Evolutionary conservation across 2,329 filamentous ascomycete genomes (phyloP).

Genomic region (Rugonectria rugulosa): DNA sequence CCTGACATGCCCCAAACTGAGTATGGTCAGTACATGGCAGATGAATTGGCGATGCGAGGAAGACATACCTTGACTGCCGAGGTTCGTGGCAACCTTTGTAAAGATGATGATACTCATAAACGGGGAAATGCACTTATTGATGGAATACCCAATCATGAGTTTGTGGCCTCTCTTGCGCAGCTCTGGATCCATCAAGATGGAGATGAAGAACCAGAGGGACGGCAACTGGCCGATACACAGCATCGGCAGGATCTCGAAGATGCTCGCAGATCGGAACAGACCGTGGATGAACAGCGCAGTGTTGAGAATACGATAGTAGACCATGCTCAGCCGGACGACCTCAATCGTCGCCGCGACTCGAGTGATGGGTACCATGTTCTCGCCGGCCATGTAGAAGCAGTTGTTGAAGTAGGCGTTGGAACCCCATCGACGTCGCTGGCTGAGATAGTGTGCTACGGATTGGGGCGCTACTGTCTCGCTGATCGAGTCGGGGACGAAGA

Average conservation of each 20-base stretch:
- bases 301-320: constrained; percentile 46
- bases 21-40: too few relatives aligned
- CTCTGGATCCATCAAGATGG: constrained; percentile 24
- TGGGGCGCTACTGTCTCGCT: constrained; percentile 46
- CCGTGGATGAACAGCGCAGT: constrained; percentile 39
- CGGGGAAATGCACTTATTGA: constrained; percentile 32
- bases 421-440: constrained; percentile 44
- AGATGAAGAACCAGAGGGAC: constrained; percentile 29
- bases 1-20: constrained; percentile 33
- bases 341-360: constrained; percentile 42
- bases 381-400: constrained; percentile 43
- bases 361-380: constrained; percentile 49
- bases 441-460: constrained; percentile 43
- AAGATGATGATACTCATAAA: constrained; percentile 34
- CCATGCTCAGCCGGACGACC: constrained; percentile 41
- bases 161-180: constrained; percentile 28
- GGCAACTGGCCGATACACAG: constrained; percentile 26
- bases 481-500: constrained; percentile 44
- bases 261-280: constrained; percentile 3
- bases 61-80: constrained; percentile 29
- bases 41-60: background rate
- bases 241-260: constrained; percentile 31
- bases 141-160: constrained; percentile 24
- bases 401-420: constrained; percentile 48
- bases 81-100: constrained; percentile 34